These are phyloP conservation scores for Pachysolen tannophilus DNA, from an alignment of 805 yeast genomes.

Conservation along the genomic window DNA sequence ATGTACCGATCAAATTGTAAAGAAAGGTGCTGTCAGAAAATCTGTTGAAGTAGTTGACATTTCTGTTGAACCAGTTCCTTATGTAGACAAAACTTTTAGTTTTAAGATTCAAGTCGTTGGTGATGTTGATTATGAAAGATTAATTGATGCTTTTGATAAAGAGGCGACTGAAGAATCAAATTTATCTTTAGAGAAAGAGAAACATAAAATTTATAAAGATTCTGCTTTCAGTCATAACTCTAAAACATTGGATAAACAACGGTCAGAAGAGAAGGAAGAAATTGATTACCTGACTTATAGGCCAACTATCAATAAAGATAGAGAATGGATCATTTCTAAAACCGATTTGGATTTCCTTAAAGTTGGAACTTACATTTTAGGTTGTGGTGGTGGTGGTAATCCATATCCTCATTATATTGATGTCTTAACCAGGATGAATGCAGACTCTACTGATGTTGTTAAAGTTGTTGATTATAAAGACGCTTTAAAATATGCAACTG, in stretches of 20 bases:
- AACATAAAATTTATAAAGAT: background rate
- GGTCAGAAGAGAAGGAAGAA: background rate
- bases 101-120: slow-evolving; percentile 8
- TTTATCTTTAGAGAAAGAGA: too few species aligned
- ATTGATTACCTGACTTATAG: slow-evolving; percentile 21
- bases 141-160: slow-evolving; percentile 5
- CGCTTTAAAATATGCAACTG: slow-evolving; percentile 15
- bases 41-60: slow-evolving; percentile 19
- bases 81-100: slow-evolving; percentile 23
- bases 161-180: too few species aligned
- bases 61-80: slow-evolving; percentile 23
- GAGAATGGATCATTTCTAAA: slow-evolving; percentile 32
- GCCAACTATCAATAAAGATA: slow-evolving; percentile 19
- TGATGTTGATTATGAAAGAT: slow-evolving; percentile 17
- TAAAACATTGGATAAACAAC: slow-evolving; percentile 13
- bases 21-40: slow-evolving; percentile 21
- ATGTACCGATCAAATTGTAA: slow-evolving; percentile 14
- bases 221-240: slow-evolving; percentile 4
- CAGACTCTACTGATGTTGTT: slow-evolving; percentile 26
- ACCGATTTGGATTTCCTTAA: slow-evolving; percentile 31
- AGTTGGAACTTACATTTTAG: slow-evolving; percentile 36
- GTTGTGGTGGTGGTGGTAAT: slow-evolving; percentile 42
- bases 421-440: slow-evolving; percentile 21
- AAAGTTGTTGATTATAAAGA: slow-evolving; percentile 25
- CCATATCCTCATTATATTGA: slow-evolving; percentile 32